Conservation (phyloP, 768 basidiomycete species). For the Suillus occidentalis region DNA sequence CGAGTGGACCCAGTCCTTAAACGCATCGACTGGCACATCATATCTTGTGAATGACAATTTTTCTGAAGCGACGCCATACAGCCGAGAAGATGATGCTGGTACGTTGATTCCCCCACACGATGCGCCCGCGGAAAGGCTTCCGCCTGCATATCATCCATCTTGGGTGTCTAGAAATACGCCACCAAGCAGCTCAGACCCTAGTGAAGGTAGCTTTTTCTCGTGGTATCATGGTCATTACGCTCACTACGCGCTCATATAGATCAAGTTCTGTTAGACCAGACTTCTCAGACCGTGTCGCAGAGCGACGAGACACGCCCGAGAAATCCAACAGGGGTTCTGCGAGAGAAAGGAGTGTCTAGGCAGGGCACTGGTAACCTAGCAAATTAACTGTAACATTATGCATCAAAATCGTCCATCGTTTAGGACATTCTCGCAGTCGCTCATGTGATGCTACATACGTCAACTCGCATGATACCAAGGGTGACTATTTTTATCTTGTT, state of each 20-base stretch:
- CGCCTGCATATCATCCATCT: constrained; percentile 1
- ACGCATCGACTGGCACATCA: background rate
- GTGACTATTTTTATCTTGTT: background rate
- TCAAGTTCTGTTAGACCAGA: background rate
- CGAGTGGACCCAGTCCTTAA: background rate
- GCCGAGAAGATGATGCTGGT: background rate
- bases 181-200: background rate
- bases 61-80: background rate
- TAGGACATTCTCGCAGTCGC: background rate
- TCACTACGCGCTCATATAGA: background rate
- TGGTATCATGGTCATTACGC: background rate
- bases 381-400: background rate
- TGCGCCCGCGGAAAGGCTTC: background rate
- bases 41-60: background rate
- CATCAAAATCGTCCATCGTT: background rate
- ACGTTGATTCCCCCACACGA: background rate
- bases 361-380: background rate
- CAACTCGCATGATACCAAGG: background rate
- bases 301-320: background rate
- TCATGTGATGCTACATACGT: background rate
- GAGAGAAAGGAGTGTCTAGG: background rate
- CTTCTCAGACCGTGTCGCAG: background rate
- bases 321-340: background rate
- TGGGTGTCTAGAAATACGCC: background rate
- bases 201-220: background rate